A percentile compares a stretch with the other conserved stretches of the same genome.
These are phyloP conservation scores for Colletotrichum neosansevieriae DNA, from an alignment of 2,329 filamentous ascomycete genomes.

Conservation along the genomic window DNA sequence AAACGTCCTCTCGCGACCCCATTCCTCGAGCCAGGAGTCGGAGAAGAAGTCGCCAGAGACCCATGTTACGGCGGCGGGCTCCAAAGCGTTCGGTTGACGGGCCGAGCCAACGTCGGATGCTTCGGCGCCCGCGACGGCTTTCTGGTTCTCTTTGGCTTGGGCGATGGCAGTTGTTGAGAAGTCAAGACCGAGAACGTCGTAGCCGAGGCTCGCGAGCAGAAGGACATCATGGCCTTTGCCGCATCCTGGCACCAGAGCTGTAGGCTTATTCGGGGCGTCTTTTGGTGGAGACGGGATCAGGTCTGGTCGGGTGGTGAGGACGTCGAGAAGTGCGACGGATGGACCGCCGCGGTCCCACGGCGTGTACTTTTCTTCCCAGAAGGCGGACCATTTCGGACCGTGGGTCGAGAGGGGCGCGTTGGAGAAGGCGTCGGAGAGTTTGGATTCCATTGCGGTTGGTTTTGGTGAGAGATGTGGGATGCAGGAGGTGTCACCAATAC, in stretches of 20 bases:
- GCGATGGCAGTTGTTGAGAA: conserved; percentile 63
- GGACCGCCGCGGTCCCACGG: conserved; percentile 70
- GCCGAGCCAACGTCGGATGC: conserved; percentile 57
- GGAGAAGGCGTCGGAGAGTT: conserved; percentile 52
- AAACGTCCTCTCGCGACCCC: conserved; percentile 63
- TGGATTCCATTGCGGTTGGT: conserved; percentile 41
- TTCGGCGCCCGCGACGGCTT: conserved; percentile 49
- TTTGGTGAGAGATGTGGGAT: not conserved
- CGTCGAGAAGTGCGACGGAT: conserved; percentile 65
- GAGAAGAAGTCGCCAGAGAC: conserved; percentile 76
- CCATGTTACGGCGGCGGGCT: conserved; percentile 66
- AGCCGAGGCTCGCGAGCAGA: conserved; percentile 79
- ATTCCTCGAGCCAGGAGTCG: conserved; percentile 64
- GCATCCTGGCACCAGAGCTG: conserved; percentile 83
- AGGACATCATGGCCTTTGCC: conserved; percentile 86
- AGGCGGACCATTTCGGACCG: conserved; percentile 58
- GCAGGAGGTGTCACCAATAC: not conserved
- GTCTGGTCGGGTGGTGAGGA: conserved; percentile 59
- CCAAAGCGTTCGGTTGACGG: conserved; percentile 50
- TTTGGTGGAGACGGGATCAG: conserved; percentile 50
- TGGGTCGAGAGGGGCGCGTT: conserved; percentile 50
- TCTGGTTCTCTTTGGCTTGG: conserved; percentile 59
- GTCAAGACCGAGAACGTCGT: conserved; percentile 82
- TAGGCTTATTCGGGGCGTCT: conserved; percentile 13
- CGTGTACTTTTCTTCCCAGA: conserved; percentile 59